Evolutionary conservation across 148 eudicot species (phyloP), one percentile per base, ranked within the genome.

Genomic region (Beta vulgaris): DNA sequence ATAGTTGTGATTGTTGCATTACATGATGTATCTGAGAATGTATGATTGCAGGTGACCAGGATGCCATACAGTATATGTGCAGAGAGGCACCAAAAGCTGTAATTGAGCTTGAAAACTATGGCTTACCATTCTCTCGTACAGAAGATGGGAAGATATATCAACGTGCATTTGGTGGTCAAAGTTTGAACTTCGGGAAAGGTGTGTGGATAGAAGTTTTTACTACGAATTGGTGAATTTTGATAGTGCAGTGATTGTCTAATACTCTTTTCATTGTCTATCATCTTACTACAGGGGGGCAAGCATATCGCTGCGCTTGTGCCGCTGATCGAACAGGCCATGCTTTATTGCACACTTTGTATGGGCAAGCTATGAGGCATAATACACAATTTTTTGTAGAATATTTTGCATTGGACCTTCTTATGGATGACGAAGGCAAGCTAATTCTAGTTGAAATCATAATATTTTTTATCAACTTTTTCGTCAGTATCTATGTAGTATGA

Each of bases 311-410:
- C 83, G 99, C 98, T 61, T 96, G 99, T 87, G 99, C 99, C 57
- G 99, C 99, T 82, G 99, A 96, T 83, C 90, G 99, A 76, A 96
- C 99, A 62, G 99, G 99, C 53, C 99, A 96, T 85, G 99, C 97
- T 79, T 76, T 96, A 55, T 85, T 96, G 86, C 98, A 96, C 75
- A 84, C 97, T 74, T 85, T 96, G 6, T 92, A 96, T 86, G 98
- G 98, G 73, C 99, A 96, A 82, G 98, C 99, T 65, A 96, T 96
- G 99, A 92, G 88, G 73, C 99, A 96, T 58, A 96, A 96, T 80
- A 96, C 99, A 69, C 98, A 96, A 75, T 96, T 96, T 85, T 96
- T 96, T 77, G 98, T 96, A 77, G 98, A 96, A 80, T 96, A 96
- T 59, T 92, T 96, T 82, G 98, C 99, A 55, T 84, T 96, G 79